These are phyloP conservation scores for Volutella citrinella DNA, from an alignment of 2,329 filamentous ascomycete genomes.

Conservation along the genomic window DNA sequence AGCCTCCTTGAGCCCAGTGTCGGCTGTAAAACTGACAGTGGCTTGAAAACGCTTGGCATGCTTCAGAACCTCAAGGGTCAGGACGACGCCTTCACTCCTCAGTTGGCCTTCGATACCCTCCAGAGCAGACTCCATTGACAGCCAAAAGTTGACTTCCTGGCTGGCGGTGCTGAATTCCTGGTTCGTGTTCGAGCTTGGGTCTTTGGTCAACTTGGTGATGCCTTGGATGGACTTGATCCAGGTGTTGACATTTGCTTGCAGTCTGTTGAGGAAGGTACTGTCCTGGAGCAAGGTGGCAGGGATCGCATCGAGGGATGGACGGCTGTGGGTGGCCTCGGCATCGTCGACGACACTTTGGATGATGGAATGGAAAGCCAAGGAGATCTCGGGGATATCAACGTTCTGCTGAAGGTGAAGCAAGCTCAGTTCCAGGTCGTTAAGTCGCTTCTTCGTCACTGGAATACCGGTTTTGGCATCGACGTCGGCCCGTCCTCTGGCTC, in stretches of 20 bases:
- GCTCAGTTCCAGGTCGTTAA: conserved; percentile 89
- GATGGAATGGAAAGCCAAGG: conserved; percentile 81
- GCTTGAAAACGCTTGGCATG: conserved; percentile 98
- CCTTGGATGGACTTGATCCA: conserved; percentile 99
- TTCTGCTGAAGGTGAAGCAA: conserved; percentile 94
- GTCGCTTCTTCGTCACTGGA: conserved; percentile 93
- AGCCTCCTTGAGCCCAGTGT: conserved; percentile 93
- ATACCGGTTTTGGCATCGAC: conserved; percentile 92
- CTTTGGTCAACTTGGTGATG: conserved; percentile 90
- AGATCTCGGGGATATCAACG: conserved; percentile 92
- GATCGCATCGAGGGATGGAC: conserved; percentile 76
- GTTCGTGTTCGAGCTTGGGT: conserved; percentile 62
- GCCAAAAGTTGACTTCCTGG: conserved; percentile 98
- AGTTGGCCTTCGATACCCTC: conserved; percentile 90
- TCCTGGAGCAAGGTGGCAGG: conserved; percentile 75
- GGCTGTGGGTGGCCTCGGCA: conserved; percentile 62
- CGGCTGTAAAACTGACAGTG: conserved; percentile 92
- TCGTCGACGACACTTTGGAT: conserved; percentile 84
- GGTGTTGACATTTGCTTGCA: conserved; percentile 90
- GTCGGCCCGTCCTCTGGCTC: conserved; percentile 71
- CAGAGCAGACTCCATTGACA: conserved; percentile 92
- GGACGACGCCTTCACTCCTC: conserved; percentile 78
- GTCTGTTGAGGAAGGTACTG: conserved; percentile 86
- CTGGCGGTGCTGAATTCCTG: conserved; percentile 68
- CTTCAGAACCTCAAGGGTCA: conserved; percentile 93